Evolutionary conservation across 257 asterid genomes (phyloP).

Genomic region (Solanum okadae): DNA sequence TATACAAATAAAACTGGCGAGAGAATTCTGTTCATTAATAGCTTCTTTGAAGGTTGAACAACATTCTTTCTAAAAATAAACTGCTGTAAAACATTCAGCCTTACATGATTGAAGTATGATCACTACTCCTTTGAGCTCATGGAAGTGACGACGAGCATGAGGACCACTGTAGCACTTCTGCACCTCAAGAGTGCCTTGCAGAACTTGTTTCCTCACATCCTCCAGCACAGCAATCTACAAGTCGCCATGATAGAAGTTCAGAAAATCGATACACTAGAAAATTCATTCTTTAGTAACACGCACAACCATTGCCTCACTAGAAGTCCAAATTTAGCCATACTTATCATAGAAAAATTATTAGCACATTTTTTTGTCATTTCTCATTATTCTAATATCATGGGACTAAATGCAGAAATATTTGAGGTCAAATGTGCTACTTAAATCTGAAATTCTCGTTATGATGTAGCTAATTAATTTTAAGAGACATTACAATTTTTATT

Average conservation of each 20-base stretch:
- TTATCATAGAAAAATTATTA: neutral
- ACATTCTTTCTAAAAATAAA: neutral
- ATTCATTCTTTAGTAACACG: neutral
- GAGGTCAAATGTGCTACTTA: neutral
- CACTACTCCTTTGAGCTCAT: conserved; percentile 49
- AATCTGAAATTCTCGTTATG: neutral
- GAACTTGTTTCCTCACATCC: conserved; percentile 47
- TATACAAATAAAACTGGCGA: neutral
- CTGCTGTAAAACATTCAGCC: conserved; percentile 1
- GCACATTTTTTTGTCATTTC: neutral
- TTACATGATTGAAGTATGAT: conserved; percentile 77
- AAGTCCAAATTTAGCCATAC: neutral
- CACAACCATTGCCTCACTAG: neutral
- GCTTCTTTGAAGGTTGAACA: neutral
- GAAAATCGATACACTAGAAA: neutral
- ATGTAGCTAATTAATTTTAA: neutral
- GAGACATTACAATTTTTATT: neutral
- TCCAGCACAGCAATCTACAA: conserved; percentile 68
- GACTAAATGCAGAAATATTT: neutral
- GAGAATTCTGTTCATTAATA: neutral
- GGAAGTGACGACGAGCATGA: conserved; percentile 45
- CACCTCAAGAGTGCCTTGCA: conserved; percentile 63
- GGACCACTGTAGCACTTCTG: conserved; percentile 53
- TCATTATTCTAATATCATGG: neutral
- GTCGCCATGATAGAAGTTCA: neutral